Evolutionary conservation across 1,284 basidiomycete genomes (phyloP).

Genomic region (Dichomitus squalens): DNA sequence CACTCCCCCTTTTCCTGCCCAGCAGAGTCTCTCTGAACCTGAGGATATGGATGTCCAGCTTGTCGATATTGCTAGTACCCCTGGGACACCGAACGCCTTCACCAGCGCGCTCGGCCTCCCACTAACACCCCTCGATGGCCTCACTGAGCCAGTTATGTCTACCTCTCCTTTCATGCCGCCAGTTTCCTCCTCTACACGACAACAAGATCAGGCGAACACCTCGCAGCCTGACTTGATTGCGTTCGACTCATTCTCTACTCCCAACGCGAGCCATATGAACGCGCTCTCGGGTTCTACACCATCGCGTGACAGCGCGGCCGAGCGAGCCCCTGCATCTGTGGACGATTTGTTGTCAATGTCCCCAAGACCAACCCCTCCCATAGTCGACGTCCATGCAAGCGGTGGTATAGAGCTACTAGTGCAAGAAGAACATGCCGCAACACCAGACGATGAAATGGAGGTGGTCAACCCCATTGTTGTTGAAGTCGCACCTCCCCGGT

Average conservation of each 20-base stretch:
- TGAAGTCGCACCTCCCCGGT: not conserved
- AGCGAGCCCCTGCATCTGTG: slow-evolving; percentile 28
- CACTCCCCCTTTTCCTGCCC: slow-evolving; percentile 18
- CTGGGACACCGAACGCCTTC: not conserved
- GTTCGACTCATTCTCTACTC: slow-evolving; percentile 42
- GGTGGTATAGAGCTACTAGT: not conserved
- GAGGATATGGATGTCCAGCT: slow-evolving; percentile 11
- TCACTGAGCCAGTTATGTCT: slow-evolving; percentile 1
- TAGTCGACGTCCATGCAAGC: not conserved
- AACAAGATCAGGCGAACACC: slow-evolving; percentile 7
- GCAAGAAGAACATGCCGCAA: slow-evolving; percentile 6
- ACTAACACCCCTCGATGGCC: slow-evolving; percentile 8
- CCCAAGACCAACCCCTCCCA: slow-evolving; percentile 28
- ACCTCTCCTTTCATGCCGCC: slow-evolving; percentile 5
- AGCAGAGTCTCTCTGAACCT: not conserved
- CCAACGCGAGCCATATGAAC: slow-evolving; percentile 9
- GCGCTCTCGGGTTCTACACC: slow-evolving; percentile 3
- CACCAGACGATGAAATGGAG: slow-evolving; percentile 25
- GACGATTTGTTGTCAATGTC: slow-evolving; percentile 44
- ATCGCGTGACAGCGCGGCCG: not conserved
- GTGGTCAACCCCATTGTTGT: slow-evolving; percentile 16
- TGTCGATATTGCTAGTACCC: slow-evolving; percentile 4
- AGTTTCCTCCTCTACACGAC: slow-evolving; percentile 1
- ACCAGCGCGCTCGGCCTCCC: not conserved
- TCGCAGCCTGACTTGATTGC: slow-evolving; percentile 40